Percentiles rank a stretch among this genome's conserved stretches.
These are phyloP conservation scores for Aureobasidium leucospermi DNA, from an alignment of 2,329 filamentous ascomycete genomes.

Conservation along the genomic window DNA sequence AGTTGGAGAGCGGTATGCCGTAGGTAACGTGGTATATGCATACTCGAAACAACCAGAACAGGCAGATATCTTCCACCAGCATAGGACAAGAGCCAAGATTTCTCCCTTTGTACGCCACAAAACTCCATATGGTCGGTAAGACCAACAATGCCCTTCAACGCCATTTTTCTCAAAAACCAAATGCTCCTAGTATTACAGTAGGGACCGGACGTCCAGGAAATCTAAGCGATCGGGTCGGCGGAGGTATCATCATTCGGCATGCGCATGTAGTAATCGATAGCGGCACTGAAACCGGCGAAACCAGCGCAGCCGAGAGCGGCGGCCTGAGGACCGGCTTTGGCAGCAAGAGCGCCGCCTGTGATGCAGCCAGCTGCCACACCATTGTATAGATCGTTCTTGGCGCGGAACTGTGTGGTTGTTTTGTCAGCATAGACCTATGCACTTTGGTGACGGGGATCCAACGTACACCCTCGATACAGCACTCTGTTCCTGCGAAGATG, in stretches of 20 bases:
- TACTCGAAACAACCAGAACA: not conserved
- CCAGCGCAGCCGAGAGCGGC: conserved; percentile 81
- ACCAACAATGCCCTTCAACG: not conserved
- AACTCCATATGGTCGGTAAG: not conserved
- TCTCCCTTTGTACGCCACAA: not conserved
- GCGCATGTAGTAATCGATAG: conserved; percentile 87
- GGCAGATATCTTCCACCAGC: not conserved
- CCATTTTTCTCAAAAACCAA: not conserved
- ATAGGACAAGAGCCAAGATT: not conserved
- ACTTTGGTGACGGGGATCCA: not conserved
- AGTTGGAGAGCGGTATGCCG: not conserved
- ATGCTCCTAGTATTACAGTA: not conserved
- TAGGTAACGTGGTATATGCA: not conserved
- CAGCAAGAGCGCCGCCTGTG: conserved; percentile 81
- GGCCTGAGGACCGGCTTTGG: conserved; percentile 82
- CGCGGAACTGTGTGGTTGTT: conserved; percentile 47
- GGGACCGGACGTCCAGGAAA: not conserved
- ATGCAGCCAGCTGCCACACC: conserved; percentile 81
- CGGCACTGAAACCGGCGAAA: conserved; percentile 86
- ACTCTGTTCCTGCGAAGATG: conserved; percentile 88
- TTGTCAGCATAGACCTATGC: not conserved
- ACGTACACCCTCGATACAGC: conserved; percentile 73
- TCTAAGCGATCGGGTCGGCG: conserved; percentile 30
- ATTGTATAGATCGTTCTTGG: conserved; percentile 90
- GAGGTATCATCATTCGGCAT: conserved; percentile 47